phyloP scores from a whole-genome alignment of 805 yeast species.

The Candida easanensis region DNA sequence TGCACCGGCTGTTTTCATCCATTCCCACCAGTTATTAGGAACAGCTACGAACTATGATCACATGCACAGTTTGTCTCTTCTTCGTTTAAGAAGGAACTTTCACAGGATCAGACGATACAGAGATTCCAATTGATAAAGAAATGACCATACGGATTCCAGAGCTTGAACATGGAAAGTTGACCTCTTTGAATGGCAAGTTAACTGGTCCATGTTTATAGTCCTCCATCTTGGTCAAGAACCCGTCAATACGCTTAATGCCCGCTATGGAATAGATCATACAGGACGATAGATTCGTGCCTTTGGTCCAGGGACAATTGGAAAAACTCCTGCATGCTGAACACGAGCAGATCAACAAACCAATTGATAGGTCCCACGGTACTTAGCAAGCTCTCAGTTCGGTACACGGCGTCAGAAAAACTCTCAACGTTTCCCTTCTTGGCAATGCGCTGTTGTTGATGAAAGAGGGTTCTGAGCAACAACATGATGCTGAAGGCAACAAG shows the following conservation, averaged over 20 bases:
- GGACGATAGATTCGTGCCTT: constrained; percentile 38
- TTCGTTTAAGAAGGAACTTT: no score
- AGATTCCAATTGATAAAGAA: no score
- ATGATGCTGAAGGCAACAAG: constrained; percentile 68
- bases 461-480: constrained; percentile 56
- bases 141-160: no score
- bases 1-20: no score
- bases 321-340: constrained; percentile 71
- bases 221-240: constrained; percentile 22
- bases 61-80: no score
- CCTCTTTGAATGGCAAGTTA: no score
- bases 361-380: constrained; percentile 73
- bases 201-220: no score
- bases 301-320: constrained; percentile 37
- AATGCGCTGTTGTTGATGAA: constrained; percentile 60
- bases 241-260: constrained; percentile 56
- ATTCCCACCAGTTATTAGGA: no score
- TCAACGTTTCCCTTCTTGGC: constrained; percentile 45
- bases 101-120: no score
- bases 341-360: constrained; percentile 82
- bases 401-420: constrained; percentile 46
- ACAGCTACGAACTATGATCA: no score
- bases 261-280: constrained; percentile 64
- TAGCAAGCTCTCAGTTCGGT: constrained; percentile 61
- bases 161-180: no score